Percentiles rank a stretch among this genome's conserved stretches.
These are phyloP conservation scores for Durotheca rogersii DNA, from an alignment of 495 filamentous ascomycete genomes.

Conservation along the genomic window DNA sequence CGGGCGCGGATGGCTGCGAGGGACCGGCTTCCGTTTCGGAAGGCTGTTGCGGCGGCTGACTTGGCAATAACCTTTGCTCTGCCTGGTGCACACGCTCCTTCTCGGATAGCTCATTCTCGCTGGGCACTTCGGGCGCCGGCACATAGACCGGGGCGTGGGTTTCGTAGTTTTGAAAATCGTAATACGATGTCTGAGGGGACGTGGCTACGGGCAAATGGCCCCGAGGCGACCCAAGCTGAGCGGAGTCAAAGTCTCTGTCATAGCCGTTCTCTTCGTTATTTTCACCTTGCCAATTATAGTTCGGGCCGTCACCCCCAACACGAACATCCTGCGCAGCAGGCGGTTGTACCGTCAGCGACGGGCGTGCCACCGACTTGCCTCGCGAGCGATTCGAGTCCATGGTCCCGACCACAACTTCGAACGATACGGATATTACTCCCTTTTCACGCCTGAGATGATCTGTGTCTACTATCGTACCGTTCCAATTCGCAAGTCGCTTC, in stretches of 20 bases:
- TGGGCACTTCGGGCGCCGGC: slow-evolving; percentile 54
- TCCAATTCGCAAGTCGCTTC: slow-evolving; percentile 54
- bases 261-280: slow-evolving; percentile 35
- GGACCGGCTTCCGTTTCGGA: slow-evolving; percentile 49
- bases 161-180: slow-evolving; percentile 30
- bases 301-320: slow-evolving; percentile 28
- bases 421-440: slow-evolving; percentile 76
- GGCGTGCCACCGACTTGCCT: slow-evolving; percentile 48
- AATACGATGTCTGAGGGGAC: slow-evolving; percentile 33
- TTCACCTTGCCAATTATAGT: slow-evolving; percentile 37
- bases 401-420: slow-evolving; percentile 88
- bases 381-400: slow-evolving; percentile 68
- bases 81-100: slow-evolving; percentile 68
- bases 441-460: slow-evolving; percentile 83
- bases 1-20: slow-evolving; percentile 41
- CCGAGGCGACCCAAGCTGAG: slow-evolving; percentile 25
- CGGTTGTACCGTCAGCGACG: slow-evolving; percentile 30
- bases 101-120: slow-evolving; percentile 61
- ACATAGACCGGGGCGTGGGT: slow-evolving; percentile 42
- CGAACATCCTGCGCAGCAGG: slow-evolving; percentile 15
- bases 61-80: slow-evolving; percentile 69
- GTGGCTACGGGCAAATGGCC: slow-evolving; percentile 26
- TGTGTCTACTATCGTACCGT: slow-evolving; percentile 82
- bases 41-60: slow-evolving; percentile 55
- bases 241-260: slow-evolving; percentile 18